Percentiles rank a stretch among this genome's conserved stretches.
phyloP scores from a whole-genome alignment of 2,329 filamentous ascomycete genomes.

The Arthrobotrys sphaeroides region DNA sequence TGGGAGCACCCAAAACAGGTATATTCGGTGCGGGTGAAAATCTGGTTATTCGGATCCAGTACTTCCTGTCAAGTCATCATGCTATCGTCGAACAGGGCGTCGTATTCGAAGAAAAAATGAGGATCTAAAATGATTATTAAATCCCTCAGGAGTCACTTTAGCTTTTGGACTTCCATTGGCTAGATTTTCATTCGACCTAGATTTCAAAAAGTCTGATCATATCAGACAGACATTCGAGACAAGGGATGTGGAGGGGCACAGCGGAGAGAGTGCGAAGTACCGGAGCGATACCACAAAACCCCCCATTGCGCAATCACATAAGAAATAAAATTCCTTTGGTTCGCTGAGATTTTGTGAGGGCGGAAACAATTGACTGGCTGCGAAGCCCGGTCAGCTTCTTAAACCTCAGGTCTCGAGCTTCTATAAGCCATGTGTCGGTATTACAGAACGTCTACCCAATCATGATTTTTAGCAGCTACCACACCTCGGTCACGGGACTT shows the following conservation, averaged over 20 bases:
- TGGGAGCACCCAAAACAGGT: background rate
- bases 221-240: constrained; percentile 30
- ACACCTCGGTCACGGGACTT: constrained; percentile 53
- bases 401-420: constrained; percentile 27
- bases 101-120: too few relatives aligned
- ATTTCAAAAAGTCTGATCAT: constrained; percentile 27
- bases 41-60: too few relatives aligned
- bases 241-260: constrained; percentile 33
- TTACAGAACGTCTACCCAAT: constrained; percentile 41
- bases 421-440: constrained; percentile 47
- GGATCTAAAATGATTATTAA: constrained; percentile 46
- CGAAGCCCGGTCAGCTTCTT: constrained; percentile 27
- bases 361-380: constrained; percentile 53
- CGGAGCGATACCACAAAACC: background rate
- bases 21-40: too few relatives aligned
- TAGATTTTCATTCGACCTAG: constrained; percentile 23
- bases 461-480: constrained; percentile 46
- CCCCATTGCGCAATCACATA: constrained; percentile 44
- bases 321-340: constrained; percentile 39
- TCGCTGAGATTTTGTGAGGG: constrained; percentile 30
- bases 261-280: constrained; percentile 18
- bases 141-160: constrained; percentile 41
- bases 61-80: too few relatives aligned
- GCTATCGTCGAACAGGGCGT: background rate
- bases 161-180: constrained; percentile 25